phyloP scores from a whole-genome alignment of 2,329 filamentous ascomycete genomes.

The Coleophoma cylindrospora region DNA sequence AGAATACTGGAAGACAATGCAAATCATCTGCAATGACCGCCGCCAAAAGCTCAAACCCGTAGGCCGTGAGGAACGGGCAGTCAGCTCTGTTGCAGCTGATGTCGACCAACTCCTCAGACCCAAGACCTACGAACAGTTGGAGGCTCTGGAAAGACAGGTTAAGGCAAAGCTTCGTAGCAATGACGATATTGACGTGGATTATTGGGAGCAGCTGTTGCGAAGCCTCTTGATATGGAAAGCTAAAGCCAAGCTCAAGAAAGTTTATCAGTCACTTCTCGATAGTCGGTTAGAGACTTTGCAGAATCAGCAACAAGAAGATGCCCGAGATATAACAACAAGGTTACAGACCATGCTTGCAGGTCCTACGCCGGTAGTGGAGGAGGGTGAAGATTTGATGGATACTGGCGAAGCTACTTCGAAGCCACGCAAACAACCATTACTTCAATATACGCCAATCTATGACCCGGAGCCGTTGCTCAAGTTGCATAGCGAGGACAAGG shows the following conservation, averaged over 20 bases:
- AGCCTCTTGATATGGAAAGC: conserved; percentile 89
- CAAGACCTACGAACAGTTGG: conserved; percentile 83
- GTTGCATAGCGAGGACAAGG: conserved; percentile 58
- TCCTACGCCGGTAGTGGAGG: conserved; percentile 21
- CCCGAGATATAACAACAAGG: conserved; percentile 47
- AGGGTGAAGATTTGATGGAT: conserved; percentile 12
- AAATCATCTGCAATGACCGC: conserved; percentile 74
- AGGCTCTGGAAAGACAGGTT: conserved; percentile 82
- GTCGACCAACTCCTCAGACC: conserved; percentile 82
- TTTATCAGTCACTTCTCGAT: conserved; percentile 71
- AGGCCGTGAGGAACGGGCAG: conserved; percentile 61
- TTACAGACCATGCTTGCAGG: conserved; percentile 43
- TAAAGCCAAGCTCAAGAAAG: conserved; percentile 73
- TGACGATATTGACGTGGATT: conserved; percentile 86
- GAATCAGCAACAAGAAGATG: conserved; percentile 64
- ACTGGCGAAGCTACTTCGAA: conserved; percentile 9
- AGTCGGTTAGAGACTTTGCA: conserved; percentile 63
- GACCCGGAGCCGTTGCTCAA: conserved; percentile 66
- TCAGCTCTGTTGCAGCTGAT: conserved; percentile 78
- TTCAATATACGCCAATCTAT: conserved; percentile 37
- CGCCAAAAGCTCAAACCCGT: conserved; percentile 58
- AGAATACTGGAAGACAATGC: conserved; percentile 91
- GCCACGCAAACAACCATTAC: conserved; percentile 19
- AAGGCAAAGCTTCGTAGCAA: conserved; percentile 79
- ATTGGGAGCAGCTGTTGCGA: conserved; percentile 89